These are phyloP conservation scores for Solanum chmielewskii DNA, from an alignment of 257 asterid genomes.

Conservation along the genomic window DNA sequence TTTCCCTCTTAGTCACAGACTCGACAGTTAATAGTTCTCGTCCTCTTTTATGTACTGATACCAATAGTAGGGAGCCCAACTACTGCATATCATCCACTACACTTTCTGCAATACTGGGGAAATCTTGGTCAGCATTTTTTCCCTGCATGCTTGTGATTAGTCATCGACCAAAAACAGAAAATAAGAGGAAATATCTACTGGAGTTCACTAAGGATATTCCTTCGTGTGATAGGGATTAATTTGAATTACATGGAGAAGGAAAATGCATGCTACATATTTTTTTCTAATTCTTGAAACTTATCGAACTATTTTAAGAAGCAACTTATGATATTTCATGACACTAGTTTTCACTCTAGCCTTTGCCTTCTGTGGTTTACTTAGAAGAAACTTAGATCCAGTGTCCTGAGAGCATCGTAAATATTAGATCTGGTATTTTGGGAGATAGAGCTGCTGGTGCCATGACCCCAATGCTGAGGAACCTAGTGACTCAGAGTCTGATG, in stretches of 20 bases:
- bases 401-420: slow-evolving; percentile 54
- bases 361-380: slow-evolving; percentile 15
- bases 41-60: neutral
- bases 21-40: neutral
- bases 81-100: neutral
- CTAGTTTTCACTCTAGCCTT: neutral
- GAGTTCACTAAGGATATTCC: neutral
- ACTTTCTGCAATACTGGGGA: neutral
- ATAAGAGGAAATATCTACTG: neutral
- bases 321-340: neutral
- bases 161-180: neutral
- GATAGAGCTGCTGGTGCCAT: slow-evolving; percentile 77
- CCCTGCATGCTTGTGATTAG: neutral
- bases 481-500: slow-evolving; percentile 28
- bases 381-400: slow-evolving; percentile 37
- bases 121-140: neutral
- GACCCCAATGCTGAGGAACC: slow-evolving; percentile 43
- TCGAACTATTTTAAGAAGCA: neutral
- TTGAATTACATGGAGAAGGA: neutral
- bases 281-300: neutral
- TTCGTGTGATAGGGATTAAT: neutral
- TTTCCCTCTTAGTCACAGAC: neutral
- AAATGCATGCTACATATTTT: neutral
- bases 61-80: neutral
- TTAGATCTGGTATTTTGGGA: slow-evolving; percentile 64